These are phyloP conservation scores for Heterotrichella gracilis DNA, from an alignment of 352 stramenopile genomes.

Conservation along the genomic window DNA sequence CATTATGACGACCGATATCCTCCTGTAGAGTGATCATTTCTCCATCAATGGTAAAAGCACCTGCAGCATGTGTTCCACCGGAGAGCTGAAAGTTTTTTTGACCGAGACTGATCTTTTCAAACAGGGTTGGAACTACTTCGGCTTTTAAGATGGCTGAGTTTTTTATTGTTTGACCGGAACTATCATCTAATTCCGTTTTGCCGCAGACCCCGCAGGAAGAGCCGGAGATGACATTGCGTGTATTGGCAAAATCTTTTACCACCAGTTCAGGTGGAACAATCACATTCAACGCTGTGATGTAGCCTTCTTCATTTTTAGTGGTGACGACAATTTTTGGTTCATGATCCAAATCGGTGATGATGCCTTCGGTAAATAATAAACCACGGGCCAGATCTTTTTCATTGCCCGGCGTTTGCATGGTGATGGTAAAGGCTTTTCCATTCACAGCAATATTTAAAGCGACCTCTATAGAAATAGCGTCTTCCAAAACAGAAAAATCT, in stretches of 20 bases:
- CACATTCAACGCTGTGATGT: background rate
- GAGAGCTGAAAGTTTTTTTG: background rate
- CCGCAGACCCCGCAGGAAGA: background rate
- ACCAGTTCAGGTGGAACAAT: background rate
- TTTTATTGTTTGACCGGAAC: background rate
- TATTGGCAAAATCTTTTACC: background rate
- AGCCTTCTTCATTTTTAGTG: background rate
- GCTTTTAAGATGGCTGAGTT: background rate
- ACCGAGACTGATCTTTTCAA: background rate
- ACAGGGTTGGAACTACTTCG: no score
- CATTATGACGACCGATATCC: background rate
- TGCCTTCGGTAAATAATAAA: background rate
- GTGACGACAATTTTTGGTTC: background rate
- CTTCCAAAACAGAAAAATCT: no score
- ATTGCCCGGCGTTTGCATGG: background rate
- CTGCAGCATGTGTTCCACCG: background rate
- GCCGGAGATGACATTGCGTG: background rate
- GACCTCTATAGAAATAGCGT: no score
- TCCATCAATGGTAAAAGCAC: conserved; percentile 40
- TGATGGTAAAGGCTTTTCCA: background rate
- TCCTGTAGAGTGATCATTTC: conserved; percentile 32
- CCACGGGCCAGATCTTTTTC: background rate
- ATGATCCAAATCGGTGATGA: no score
- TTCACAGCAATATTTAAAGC: background rate
- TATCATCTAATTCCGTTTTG: background rate